Evolutionary conservation across 805 yeast species (phyloP), one percentile per base, ranked within the genome.

Genomic region (Phaffomyces antillensis): DNA sequence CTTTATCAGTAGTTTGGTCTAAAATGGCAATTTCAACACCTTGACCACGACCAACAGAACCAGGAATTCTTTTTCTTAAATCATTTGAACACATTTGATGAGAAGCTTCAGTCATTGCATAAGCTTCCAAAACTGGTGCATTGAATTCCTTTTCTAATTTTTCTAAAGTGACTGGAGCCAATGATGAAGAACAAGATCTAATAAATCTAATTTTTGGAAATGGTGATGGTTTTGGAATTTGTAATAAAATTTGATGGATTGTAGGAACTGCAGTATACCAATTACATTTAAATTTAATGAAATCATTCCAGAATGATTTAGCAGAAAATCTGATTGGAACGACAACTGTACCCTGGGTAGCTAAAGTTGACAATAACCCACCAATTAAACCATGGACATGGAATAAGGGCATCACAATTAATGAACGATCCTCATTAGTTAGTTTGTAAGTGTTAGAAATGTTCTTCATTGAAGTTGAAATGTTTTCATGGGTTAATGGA

Each of bases 261-360:
- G 90, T 83, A 39, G 90, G 89, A 6, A 83, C 90, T 10, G 86
- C 85, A 43, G 86, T 77, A 61, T 81, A 83, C 90, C 90, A 83
- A 46, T 66, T 79, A 42, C 84, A 83, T 7, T 63, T 53, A 58
- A 71, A 67, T 8, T 53, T 52, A 43, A 64, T 62, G 53, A 77
- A 82, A 44, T 83, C 79, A 10, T 60, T 46, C 85, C 87, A 83
- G 62, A 83, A 83, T 15, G 56, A 61, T 28, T 66, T 61, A 3
- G 89, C 87, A 26, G 83, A 73, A 61, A 83, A 83, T 56, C 63
- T 68, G 16, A 70, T 56, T n/a, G 89, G 86, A 20, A 83, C 66
- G n/a, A 83, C 72, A 2, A 70, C 79, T 0, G 78, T 60, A 24
- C 86, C 86, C 17, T 79, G 81, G 1, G 81, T 67, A 23, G 75